Evolutionary conservation across 2,329 filamentous ascomycete species (phyloP), one percentile per base, ranked within the genome.

Genomic region (Phialophora chinensis): DNA sequence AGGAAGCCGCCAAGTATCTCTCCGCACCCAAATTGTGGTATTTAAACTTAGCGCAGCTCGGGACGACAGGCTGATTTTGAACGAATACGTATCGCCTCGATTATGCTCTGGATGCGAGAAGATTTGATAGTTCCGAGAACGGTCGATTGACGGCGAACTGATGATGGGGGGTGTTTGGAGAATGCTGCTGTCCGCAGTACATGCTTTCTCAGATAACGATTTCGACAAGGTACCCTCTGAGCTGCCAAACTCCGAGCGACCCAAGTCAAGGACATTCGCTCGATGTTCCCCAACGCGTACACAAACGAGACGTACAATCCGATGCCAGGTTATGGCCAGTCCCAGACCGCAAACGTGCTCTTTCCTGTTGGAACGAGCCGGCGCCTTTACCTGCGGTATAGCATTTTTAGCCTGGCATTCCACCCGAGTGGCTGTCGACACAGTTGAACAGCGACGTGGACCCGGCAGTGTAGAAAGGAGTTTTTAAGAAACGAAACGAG

Each of bases 291-390:
- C 7, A 10, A 33, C 11, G 53, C n/a, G 12, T 31, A 31, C 25
- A 56, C 53, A 27, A 29, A 56, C 33, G 53, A 35, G 4, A 56
- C 29, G 3, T 35, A 38, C 29, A 25, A 56, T 35, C 25, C 12
- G 23, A 17, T 23, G 2, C 29, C 29, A 10, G n/a, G 25, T 11
- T 33, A 56, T n/a, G 27, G 53, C 25, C 53, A 56, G 29, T 56
- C 53, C 11, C 35, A 56, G 53, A 56, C 53, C 27, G 53, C 53
- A 10, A 55, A 56, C 33, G 29, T 17, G 53, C n/a, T 56, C 25
- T 35, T 31, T 17, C 4, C 25, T 2, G 2, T 33, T 11, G 53
- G 25, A 31, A 23, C 38, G 6, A 20, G 23, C 17, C 27, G 3
- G 4, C 25, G 53, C 12, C 53, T 38, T 4, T 35, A 56, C n/a